Percentiles rank a stretch among this genome's conserved stretches.
Evolutionary conservation across 306 rosid genomes (phyloP).

Genomic region (Quercus robur): DNA sequence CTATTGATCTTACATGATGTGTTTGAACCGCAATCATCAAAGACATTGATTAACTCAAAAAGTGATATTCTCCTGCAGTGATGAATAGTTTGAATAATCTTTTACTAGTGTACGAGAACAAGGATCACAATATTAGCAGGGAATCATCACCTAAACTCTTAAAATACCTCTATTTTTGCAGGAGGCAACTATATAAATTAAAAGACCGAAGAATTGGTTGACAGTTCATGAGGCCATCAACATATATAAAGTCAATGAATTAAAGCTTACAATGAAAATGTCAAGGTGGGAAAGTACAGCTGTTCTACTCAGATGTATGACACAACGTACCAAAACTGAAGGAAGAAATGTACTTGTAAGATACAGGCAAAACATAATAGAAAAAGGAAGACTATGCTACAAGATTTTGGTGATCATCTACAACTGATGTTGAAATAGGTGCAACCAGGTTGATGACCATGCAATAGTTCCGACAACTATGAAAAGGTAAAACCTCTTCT

Average conservation of each 20-base stretch:
- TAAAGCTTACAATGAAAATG: not conserved
- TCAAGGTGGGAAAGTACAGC: not conserved
- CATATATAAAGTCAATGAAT: not conserved
- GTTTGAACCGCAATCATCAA: not conserved
- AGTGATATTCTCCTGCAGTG: too few species aligned
- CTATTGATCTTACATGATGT: not conserved
- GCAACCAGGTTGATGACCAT: constrained; percentile 10
- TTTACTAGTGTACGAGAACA: not conserved
- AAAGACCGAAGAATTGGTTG: too few species aligned
- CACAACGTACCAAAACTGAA: not conserved
- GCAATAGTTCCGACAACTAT: not conserved
- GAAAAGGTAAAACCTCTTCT: not conserved
- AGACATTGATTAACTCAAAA: too few species aligned
- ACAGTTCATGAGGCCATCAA: too few species aligned
- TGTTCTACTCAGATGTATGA: not conserved
- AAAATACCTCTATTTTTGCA: not conserved
- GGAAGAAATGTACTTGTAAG: not conserved
- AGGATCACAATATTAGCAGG: not conserved
- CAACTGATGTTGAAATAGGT: not conserved
- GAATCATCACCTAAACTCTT: not conserved
- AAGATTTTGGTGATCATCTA: not conserved
- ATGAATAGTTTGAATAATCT: too few species aligned
- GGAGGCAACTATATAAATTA: not conserved
- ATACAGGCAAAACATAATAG: not conserved
- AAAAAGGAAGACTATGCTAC: not conserved